phyloP scores from a whole-genome alignment of 345 rosid species.

The Raphanus sativus region DNA sequence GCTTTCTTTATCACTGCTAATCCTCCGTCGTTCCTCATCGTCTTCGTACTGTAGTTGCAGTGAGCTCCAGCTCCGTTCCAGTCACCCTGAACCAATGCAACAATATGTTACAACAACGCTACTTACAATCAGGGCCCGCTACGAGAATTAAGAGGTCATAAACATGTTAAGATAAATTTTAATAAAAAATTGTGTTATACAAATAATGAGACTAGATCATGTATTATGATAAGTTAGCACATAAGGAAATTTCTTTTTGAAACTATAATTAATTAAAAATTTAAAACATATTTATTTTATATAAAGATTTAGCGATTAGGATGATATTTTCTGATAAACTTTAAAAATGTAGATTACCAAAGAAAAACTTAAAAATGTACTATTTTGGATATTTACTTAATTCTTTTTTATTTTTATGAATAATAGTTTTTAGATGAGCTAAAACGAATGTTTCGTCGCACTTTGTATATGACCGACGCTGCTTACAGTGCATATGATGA shows the following conservation, averaged over 20 bases:
- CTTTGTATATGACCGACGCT: no score
- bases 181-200: no score
- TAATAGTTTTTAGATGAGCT: background rate
- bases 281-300: no score
- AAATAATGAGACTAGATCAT: no score
- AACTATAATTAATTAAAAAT: background rate
- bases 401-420: no score
- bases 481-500: background rate
- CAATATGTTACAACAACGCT: background rate
- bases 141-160: background rate
- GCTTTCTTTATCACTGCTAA: constrained; percentile 69
- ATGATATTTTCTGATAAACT: background rate
- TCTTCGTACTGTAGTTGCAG: constrained; percentile 83
- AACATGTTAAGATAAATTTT: background rate
- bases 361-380: background rate
- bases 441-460: no score
- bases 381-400: background rate
- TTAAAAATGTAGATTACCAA: no score
- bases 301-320: background rate
- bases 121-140: no score
- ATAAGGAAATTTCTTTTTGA: no score
- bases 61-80: constrained; percentile 99
- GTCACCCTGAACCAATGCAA: constrained; percentile 55
- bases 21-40: constrained; percentile 82
- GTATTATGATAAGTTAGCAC: background rate